A percentile compares a stretch with the other conserved stretches of the same genome.
phyloP scores from a whole-genome alignment of 768 basidiomycete genomes.

The Trametes coccinea region DNA sequence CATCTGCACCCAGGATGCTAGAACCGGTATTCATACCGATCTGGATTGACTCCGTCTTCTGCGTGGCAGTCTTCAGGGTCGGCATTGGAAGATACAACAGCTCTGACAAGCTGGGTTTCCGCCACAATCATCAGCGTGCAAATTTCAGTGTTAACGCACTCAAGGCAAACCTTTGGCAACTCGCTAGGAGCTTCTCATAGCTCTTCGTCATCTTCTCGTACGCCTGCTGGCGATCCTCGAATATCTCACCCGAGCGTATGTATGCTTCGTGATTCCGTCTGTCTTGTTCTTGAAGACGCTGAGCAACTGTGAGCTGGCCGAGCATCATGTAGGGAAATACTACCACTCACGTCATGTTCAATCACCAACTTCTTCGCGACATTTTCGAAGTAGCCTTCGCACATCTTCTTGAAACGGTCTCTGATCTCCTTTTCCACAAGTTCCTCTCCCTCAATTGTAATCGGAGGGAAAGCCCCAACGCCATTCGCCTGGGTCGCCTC shows the following conservation, averaged over 20 bases:
- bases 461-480: conserved; percentile 38
- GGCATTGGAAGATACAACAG: conserved; percentile 84
- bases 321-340: not conserved
- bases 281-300: conserved; percentile 97
- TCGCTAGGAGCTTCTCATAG: conserved; percentile 88
- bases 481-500: conserved; percentile 30
- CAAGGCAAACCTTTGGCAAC: conserved; percentile 76
- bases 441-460: conserved; percentile 60
- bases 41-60: conserved; percentile 79
- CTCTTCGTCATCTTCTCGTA: conserved; percentile 98
- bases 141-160: not conserved
- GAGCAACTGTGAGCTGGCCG: not conserved
- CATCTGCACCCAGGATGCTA: conserved; percentile 30
- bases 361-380: conserved; percentile 90
- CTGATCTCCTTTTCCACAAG: conserved; percentile 84
- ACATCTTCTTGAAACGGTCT: conserved; percentile 89
- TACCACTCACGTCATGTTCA: conserved; percentile 75
- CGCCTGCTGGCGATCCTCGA: conserved; percentile 97
- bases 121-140: conserved; percentile 1
- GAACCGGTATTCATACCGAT: conserved; percentile 53
- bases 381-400: conserved; percentile 89
- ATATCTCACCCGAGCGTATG: conserved; percentile 98
- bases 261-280: conserved; percentile 97
- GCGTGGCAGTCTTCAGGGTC: conserved; percentile 75
- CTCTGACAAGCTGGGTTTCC: conserved; percentile 72